Evolutionary conservation across 2,329 filamentous ascomycete species (phyloP).

Genomic region (Paraphaeosphaeria minitans): DNA sequence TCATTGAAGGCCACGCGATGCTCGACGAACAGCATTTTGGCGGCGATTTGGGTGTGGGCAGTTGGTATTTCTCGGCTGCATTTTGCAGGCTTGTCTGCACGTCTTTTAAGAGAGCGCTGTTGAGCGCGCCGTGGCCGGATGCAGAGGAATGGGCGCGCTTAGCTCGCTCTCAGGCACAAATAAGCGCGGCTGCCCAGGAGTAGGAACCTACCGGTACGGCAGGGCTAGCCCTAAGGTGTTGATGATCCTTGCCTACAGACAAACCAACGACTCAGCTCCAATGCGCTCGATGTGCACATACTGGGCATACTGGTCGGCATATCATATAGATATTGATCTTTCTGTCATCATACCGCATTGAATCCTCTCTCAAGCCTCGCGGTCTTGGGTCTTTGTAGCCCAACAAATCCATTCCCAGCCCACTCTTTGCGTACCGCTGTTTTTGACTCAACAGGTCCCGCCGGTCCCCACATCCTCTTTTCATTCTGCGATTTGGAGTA

Average conservation of each 20-base stretch:
- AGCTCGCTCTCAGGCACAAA: not conserved
- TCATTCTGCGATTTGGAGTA: not conserved
- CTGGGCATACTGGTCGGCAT: not conserved
- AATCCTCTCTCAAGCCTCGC: conserved; percentile 10
- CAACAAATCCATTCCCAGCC: conserved; percentile 6
- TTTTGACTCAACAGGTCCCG: conserved; percentile 11
- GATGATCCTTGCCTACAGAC: not conserved
- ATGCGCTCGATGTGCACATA: not conserved
- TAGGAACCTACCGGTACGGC: too few relatives aligned
- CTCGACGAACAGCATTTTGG: not conserved
- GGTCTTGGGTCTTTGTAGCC: conserved; percentile 13
- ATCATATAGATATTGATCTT: not conserved
- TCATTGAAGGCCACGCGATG: not conserved
- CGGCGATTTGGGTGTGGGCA: not conserved
- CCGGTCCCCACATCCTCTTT: conserved; percentile 14
- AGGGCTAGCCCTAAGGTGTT: not conserved
- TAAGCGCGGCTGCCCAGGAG: not conserved
- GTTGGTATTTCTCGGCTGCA: not conserved
- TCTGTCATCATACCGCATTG: not conserved
- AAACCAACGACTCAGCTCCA: not conserved
- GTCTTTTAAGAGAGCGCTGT: not conserved
- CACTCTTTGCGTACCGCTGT: not conserved
- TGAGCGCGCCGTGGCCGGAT: not conserved
- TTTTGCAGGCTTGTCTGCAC: not conserved
- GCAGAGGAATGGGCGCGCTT: not conserved